A percentile compares a stretch with the other conserved stretches of the same genome.
Evolutionary conservation across 148 eudicot genomes (phyloP).

Genomic region (Bassia scoparia): DNA sequence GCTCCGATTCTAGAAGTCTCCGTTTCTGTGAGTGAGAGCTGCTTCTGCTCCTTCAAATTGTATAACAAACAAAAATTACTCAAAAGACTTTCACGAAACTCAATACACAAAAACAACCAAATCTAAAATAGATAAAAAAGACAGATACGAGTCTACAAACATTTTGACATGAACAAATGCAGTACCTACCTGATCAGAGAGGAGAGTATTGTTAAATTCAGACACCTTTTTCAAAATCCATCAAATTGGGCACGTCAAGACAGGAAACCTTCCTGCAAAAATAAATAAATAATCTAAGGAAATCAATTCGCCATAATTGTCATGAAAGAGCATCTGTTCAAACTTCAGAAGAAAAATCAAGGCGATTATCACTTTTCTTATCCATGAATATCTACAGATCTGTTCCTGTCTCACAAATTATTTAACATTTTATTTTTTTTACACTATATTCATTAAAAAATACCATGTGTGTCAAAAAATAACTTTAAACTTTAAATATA

Average conservation of each 20-base stretch:
- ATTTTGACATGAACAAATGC: background rate
- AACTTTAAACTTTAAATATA: conserved; percentile 14
- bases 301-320: background rate
- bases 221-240: conserved; percentile 88
- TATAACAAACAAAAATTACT: conserved; percentile 12
- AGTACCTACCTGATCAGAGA: conserved; percentile 52
- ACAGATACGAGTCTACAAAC: background rate
- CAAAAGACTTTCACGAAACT: conserved; percentile 8
- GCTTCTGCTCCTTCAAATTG: conserved; percentile 47
- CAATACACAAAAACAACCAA: no score
- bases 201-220: conserved; percentile 71
- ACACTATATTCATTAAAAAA: no score
- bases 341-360: background rate
- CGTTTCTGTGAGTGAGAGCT: conserved; percentile 49
- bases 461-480: background rate
- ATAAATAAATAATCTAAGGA: background rate
- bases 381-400: background rate
- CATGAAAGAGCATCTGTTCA: background rate
- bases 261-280: conserved; percentile 88
- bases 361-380: background rate
- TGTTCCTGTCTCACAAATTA: background rate
- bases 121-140: no score
- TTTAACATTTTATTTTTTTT: background rate
- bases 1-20: conserved; percentile 71
- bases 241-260: conserved; percentile 87